A percentile compares a stretch with the other conserved stretches of the same genome.
Conservation (phyloP, 108 stramenopile species). For the Cyclotella kingstonii region DNA sequence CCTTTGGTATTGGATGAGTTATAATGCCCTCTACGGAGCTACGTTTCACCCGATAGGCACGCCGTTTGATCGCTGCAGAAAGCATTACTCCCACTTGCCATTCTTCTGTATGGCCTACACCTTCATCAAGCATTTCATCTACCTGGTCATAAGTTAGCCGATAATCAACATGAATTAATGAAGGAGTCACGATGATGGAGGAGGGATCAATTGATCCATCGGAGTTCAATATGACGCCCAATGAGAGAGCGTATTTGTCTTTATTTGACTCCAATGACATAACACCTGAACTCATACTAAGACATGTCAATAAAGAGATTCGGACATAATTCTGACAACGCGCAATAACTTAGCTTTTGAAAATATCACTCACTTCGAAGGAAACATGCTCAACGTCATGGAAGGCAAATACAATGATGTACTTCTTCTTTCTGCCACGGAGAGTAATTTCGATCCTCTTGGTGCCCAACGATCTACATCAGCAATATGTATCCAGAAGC, state of each 20-base stretch:
- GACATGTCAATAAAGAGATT: neutral
- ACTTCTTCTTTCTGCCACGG: slow-evolving; percentile 53
- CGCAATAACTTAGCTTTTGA: too few relatives aligned
- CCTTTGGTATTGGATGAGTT: slow-evolving; percentile 64
- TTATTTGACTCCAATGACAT: slow-evolving; percentile 61
- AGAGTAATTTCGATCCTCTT: slow-evolving; percentile 50
- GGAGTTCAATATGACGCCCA: slow-evolving; percentile 63
- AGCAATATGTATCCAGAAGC: slow-evolving; percentile 85
- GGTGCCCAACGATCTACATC: slow-evolving; percentile 79
- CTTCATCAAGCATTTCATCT: slow-evolving; percentile 81
- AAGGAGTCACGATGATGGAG: slow-evolving; percentile 59
- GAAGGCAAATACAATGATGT: slow-evolving; percentile 72
- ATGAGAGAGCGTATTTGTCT: slow-evolving; percentile 57
- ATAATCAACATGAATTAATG: slow-evolving; percentile 63
- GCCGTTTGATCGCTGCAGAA: slow-evolving; percentile 54
- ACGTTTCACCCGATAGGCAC: slow-evolving; percentile 51
- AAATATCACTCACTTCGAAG: slow-evolving; percentile 44
- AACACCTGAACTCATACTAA: slow-evolving; percentile 41
- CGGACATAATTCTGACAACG: too few relatives aligned
- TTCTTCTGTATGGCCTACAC: slow-evolving; percentile 74
- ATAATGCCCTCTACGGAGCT: slow-evolving; percentile 68
- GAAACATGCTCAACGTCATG: slow-evolving; percentile 68
- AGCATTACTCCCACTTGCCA: slow-evolving; percentile 81
- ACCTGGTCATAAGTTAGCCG: slow-evolving; percentile 80
- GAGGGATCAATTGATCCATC: slow-evolving; percentile 66